A percentile compares a stretch with the other conserved stretches of the same genome.
Conservation (phyloP, 2,329 filamentous ascomycete genomes). For the Neofusicoccum laricinum region DNA sequence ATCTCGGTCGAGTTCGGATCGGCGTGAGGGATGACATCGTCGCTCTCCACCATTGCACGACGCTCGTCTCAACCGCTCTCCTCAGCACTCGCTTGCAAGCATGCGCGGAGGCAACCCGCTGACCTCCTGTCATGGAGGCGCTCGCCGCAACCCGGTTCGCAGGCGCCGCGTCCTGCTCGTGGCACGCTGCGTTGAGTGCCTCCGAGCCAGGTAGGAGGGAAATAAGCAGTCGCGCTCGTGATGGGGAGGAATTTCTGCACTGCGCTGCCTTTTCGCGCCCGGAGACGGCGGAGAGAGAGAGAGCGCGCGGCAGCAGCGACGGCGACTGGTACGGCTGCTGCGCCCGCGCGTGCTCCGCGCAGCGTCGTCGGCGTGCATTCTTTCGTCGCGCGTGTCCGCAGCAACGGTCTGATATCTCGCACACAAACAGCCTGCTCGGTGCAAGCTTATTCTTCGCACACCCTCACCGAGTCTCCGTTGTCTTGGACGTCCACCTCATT, state of each 20-base stretch:
- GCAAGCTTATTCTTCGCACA: constrained; percentile 12
- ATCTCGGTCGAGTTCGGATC: constrained; percentile 11
- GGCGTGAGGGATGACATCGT: constrained; percentile 2
- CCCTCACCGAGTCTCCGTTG: constrained; percentile 5
- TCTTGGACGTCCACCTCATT: constrained; percentile 6
- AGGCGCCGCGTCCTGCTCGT: neutral
- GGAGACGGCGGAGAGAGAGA: neutral
- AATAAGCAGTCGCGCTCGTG: neutral
- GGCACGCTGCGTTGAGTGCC: neutral
- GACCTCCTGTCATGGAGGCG: neutral
- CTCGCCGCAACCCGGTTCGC: neutral
- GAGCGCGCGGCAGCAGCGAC: neutral
- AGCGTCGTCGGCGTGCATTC: constrained; percentile 1
- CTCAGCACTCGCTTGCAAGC: neutral
- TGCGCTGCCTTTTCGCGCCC: neutral
- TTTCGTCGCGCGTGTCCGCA: neutral
- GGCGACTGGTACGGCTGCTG: neutral
- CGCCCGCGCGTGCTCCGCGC: neutral
- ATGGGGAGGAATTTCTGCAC: neutral
- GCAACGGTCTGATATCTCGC: neutral
- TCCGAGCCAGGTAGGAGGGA: neutral
- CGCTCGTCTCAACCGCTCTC: neutral
- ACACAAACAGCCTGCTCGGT: constrained; percentile 10
- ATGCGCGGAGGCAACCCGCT: too few species aligned
- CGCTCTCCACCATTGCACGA: neutral